These are phyloP conservation scores for Glycine latifolia DNA, from an alignment of 306 rosid species.

Conservation along the genomic window DNA sequence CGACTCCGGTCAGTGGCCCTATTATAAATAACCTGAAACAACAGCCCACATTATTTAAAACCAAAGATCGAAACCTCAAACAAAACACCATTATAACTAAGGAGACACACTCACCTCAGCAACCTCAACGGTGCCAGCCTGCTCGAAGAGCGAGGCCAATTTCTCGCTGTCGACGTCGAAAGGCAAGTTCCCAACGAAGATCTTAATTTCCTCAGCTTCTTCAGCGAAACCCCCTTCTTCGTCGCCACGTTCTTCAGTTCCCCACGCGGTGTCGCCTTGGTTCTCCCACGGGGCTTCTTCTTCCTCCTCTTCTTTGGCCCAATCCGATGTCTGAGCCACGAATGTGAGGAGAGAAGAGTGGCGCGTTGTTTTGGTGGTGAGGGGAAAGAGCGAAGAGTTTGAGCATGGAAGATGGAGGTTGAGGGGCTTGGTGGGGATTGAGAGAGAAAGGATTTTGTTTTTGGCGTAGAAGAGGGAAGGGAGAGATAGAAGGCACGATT, in stretches of 20 bases:
- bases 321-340: conserved; percentile 80
- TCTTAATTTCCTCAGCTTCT: conserved; percentile 77
- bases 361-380: conserved; percentile 45
- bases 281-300: conserved; percentile 57
- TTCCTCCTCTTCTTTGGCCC: conserved; percentile 71
- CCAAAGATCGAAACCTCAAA: not conserved
- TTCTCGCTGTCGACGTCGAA: conserved; percentile 78
- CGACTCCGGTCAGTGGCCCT: conserved; percentile 86
- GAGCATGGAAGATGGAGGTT: conserved; percentile 54
- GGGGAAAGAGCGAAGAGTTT: conserved; percentile 51
- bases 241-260: conserved; percentile 51
- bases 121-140: conserved; percentile 81
- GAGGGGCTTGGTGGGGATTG: conserved; percentile 56
- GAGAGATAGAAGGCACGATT: conserved; percentile 62
- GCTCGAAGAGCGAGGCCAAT: conserved; percentile 76
- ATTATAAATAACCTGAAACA: conserved; percentile 80
- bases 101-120: conserved; percentile 73
- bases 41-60: conserved; percentile 15
- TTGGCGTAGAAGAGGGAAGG: conserved; percentile 60
- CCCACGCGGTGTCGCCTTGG: conserved; percentile 54
- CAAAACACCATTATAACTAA: not conserved
- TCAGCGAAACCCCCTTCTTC: conserved; percentile 53
- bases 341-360: conserved; percentile 57
- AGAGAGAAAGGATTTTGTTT: conserved; percentile 53
- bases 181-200: conserved; percentile 91